Conservation (phyloP, 495 filamentous ascomycete genomes). For the Penicillium turbatum region DNA sequence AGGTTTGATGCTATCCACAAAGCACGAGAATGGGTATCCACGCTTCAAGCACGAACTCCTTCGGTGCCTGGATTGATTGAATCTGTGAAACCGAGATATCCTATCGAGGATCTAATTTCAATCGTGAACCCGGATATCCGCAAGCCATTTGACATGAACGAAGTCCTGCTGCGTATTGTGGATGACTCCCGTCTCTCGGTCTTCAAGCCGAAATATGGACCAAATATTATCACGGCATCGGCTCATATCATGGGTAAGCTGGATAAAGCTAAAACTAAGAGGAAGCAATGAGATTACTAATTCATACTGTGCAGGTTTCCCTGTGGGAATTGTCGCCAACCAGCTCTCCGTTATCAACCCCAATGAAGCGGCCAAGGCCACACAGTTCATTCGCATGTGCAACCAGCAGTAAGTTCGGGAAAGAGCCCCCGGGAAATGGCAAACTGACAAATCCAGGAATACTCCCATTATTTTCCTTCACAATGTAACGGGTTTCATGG, state of each 20-base stretch:
- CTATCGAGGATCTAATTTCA: slow-evolving; percentile 22
- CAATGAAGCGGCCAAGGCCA: slow-evolving; percentile 26
- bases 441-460: slow-evolving; percentile 10
- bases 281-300: not conserved
- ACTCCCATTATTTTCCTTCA: slow-evolving; percentile 32
- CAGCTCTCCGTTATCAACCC: slow-evolving; percentile 29
- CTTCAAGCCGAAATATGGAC: slow-evolving; percentile 32
- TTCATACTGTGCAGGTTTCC: slow-evolving; percentile 14
- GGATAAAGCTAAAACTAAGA: not conserved
- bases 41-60: slow-evolving; percentile 12
- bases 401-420: slow-evolving; percentile 23
- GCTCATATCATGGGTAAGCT: slow-evolving; percentile 27
- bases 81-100: slow-evolving; percentile 15
- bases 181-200: slow-evolving; percentile 25
- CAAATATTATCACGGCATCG: slow-evolving; percentile 28
- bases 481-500: slow-evolving; percentile 37
- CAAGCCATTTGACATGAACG: slow-evolving; percentile 30
- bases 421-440: not conserved
- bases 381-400: slow-evolving; percentile 31
- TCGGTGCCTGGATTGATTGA: not conserved
- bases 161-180: slow-evolving; percentile 29
- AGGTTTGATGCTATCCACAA: slow-evolving; percentile 34
- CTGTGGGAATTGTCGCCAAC: slow-evolving; percentile 32
- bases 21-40: slow-evolving; percentile 30
- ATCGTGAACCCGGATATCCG: slow-evolving; percentile 31